Percentiles rank a stretch among this genome's conserved stretches.
These are phyloP conservation scores for Galeopsis tetrahit DNA, from an alignment of 257 asterid genomes.

Conservation along the genomic window DNA sequence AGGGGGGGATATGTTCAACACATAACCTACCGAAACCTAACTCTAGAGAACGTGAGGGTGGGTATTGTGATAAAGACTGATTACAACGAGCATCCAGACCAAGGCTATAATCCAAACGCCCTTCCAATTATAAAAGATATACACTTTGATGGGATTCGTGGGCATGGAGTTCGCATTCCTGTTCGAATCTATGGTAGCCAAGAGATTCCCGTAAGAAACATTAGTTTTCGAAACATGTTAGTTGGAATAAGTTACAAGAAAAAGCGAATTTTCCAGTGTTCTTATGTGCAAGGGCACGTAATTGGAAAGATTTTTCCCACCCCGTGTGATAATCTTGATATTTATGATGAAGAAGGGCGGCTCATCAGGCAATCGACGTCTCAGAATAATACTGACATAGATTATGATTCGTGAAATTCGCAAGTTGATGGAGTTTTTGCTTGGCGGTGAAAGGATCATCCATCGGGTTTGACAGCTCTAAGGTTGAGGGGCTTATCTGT, in stretches of 20 bases:
- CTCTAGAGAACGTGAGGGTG: constrained; percentile 80
- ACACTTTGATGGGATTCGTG: constrained; percentile 67
- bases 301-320: constrained; percentile 76
- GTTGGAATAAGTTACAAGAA: constrained; percentile 92
- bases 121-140: constrained; percentile 75
- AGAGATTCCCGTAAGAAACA: constrained; percentile 70
- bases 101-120: constrained; percentile 73
- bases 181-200: constrained; percentile 85
- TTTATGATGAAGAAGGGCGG: constrained; percentile 67
- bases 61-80: constrained; percentile 90
- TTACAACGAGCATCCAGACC: constrained; percentile 87
- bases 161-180: constrained; percentile 86
- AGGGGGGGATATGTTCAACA: constrained; percentile 82
- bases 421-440: neutral
- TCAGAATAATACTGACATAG: constrained; percentile 36
- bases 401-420: constrained; percentile 41
- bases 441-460: neutral
- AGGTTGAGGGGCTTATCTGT: constrained; percentile 27
- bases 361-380: constrained; percentile 51
- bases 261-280: constrained; percentile 85
- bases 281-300: constrained; percentile 81
- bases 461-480: constrained; percentile 20
- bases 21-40: constrained; percentile 69
- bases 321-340: constrained; percentile 86
- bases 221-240: constrained; percentile 70